Evolutionary conservation across 2,329 filamentous ascomycete genomes (phyloP).

Genomic region (Fusarium goolgardi): DNA sequence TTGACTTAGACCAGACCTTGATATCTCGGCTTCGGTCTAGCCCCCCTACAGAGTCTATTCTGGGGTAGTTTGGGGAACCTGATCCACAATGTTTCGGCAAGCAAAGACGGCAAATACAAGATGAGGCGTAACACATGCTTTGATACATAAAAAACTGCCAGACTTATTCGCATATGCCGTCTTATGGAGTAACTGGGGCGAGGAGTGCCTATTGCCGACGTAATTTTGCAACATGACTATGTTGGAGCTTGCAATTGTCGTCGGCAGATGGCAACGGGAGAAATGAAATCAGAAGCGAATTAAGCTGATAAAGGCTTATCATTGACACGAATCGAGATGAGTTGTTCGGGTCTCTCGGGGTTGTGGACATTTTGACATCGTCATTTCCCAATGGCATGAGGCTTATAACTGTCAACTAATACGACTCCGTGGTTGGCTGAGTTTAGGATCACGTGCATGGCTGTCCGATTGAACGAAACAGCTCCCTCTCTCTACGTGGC

Average conservation of each 20-base stretch:
- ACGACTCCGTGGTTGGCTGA: too few species aligned
- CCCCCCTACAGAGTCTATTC: conserved; percentile 20
- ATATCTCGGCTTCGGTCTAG: conserved; percentile 25
- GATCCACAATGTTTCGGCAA: conserved; percentile 34
- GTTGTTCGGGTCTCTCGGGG: conserved; percentile 7
- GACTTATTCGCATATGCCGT: rapidly evolving
- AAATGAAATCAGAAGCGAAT: conserved; percentile 15
- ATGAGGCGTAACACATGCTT: neutral
- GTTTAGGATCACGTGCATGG: too few species aligned
- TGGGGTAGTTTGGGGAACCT: conserved; percentile 32
- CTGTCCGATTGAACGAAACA: too few species aligned
- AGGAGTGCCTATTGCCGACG: conserved; percentile 26
- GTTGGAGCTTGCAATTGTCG: conserved; percentile 24
- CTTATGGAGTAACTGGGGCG: neutral
- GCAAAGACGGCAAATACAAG: conserved; percentile 25
- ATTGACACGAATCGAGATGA: neutral
- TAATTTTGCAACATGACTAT: conserved; percentile 30
- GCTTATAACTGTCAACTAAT: too few species aligned
- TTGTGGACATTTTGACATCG: neutral
- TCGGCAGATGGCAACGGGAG: conserved; percentile 40
- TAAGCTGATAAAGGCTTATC: conserved; percentile 8
- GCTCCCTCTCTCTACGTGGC: too few species aligned
- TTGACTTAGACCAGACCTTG: conserved; percentile 25
- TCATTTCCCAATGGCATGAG: neutral
- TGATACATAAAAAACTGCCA: neutral